Base-by-base conservation (phyloP, 306 rosid species). In the Cicer cuneatum region DNA sequence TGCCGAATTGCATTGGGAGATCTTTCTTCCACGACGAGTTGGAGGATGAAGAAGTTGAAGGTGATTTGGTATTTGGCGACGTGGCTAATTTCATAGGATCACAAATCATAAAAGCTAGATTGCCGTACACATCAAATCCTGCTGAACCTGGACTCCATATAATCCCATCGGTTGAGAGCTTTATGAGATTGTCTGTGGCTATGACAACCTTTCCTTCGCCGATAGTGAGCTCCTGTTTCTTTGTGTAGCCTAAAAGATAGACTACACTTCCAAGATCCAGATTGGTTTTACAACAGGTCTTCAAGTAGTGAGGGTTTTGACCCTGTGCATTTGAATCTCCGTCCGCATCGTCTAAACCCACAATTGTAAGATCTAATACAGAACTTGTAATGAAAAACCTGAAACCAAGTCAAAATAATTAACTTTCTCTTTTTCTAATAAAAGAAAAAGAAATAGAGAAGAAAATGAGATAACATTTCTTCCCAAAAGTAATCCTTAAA, bases 41-140 rank as follows among this genome's bases (percentile, higher is more conserved):
- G 15, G 99, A 86, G 0, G 96, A 88, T 0, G 95, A 80, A 21
- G 97, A 86, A 66, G 93, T 87, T 39, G 99, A 92, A 8, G 98
- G 87, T 35, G 97, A 91, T 79, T 87, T 91, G 35, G 96, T 86
- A 59, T 89, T 90, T 7, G 97, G 99, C 13, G 99, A 95, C 21
- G 99, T 87, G 72, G 99, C 95, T 59, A 95, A 62, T 75, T 95
- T 95, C 99, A 95, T 95, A 10, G 99, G 99, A 89, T 95, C 98
- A 53, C 99, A 95, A 61, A 90, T 87, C 97, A 95, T 92, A 78
- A 95, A 95, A 83, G 99, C 98, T 62, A 92, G 90, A 87, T 89
- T 92, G 5, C 99, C 99, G 24, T 92, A 95, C 13, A 81, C 86
- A 56, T 95, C 98, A 63, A 95, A 95, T 58, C 99, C 99, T 43